Evolutionary conservation across 2,329 filamentous ascomycete species (phyloP).

Genomic region (Stemphylium lycopersici): DNA sequence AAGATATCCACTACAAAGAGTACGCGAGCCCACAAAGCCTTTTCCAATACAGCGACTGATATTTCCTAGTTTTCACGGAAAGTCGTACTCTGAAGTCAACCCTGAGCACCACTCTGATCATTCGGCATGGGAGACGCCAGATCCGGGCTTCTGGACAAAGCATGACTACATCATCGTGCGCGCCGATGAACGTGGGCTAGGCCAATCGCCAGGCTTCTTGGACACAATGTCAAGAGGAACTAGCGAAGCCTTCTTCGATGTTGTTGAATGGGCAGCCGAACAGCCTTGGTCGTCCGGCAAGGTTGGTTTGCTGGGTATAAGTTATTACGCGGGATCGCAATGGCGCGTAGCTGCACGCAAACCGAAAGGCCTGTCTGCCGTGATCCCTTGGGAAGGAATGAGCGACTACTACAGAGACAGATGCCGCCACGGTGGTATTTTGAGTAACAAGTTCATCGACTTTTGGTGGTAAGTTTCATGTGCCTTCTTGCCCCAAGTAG

Average conservation of each 20-base stretch:
- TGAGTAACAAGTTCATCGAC: constrained; percentile 47
- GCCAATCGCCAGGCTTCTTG: constrained; percentile 59
- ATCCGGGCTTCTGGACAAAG: constrained; percentile 49
- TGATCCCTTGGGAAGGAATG: constrained; percentile 64
- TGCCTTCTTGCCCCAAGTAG: too few species aligned
- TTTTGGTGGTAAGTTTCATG: constrained; percentile 61
- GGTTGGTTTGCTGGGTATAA: constrained; percentile 59
- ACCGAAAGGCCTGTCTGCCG: constrained; percentile 58
- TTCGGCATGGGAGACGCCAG: constrained; percentile 54
- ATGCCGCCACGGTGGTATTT: constrained; percentile 49
- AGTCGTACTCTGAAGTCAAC: constrained; percentile 53
- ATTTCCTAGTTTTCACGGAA: constrained; percentile 53
- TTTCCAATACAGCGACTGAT: not conserved
- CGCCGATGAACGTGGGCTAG: constrained; percentile 59
- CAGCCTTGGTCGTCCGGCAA: constrained; percentile 60
- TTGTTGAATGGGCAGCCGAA: constrained; percentile 59
- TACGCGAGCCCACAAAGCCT: constrained; percentile 22
- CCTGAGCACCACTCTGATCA: constrained; percentile 48
- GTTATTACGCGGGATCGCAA: constrained; percentile 61
- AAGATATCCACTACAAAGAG: constrained; percentile 70
- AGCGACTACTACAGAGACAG: constrained; percentile 59
- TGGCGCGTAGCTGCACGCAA: constrained; percentile 61
- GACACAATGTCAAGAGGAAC: constrained; percentile 62
- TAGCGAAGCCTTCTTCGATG: constrained; percentile 59
- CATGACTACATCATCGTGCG: constrained; percentile 48